Base-by-base conservation (phyloP, 805 yeast species). In the Lipomyces yamanashiensis region DNA sequence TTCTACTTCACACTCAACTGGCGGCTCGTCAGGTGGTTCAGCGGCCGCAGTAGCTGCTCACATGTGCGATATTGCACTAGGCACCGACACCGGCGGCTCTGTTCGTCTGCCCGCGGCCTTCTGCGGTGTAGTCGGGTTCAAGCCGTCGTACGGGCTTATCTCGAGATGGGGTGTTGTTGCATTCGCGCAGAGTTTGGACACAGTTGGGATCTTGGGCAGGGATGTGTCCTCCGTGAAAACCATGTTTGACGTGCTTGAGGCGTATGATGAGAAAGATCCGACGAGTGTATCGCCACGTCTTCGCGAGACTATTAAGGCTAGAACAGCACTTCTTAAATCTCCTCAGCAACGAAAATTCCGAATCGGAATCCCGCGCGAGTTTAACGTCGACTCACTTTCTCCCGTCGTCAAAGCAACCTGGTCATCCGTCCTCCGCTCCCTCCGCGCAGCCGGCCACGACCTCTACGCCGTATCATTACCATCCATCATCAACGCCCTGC, bases 81-180 rank as follows among this genome's bases (percentile, higher is more conserved):
- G 99, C 0, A 89, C 98, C 0, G 99, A 95, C 71, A 95, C 99
- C 0, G 99, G 99, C 5, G 99, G 99, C 0, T 91, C 98, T 0
- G 90, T 95, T 0, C 81, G 99, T 65, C 78, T 90, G 21, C 99
- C 99, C 0, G 96, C 96, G 1, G 87, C 96, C 19, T 91, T 88
- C 74, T 87, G 93, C 69, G 90, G 92, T 1, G 81, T 88, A 0
- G 77, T 85, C 37, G 99, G 99, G 0, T 91, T 91, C 78, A 95
- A 95, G 74, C 99, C 99, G 0, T 82, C 95, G 0, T 95, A 95
- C 74, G 99, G 99, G 0, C 80, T 97, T 44, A 78, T 95, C 1
- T 92, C 98, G 0, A 79, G 99, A 61, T 87, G 90, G 86, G 99
- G 99, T 1, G 90, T 95, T 8, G 78, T 92, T 2, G 86, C 97